Percentiles rank a stretch among this genome's conserved stretches.
Conservation (phyloP, 257 asterid genomes). For the Solanum peruvianum region DNA sequence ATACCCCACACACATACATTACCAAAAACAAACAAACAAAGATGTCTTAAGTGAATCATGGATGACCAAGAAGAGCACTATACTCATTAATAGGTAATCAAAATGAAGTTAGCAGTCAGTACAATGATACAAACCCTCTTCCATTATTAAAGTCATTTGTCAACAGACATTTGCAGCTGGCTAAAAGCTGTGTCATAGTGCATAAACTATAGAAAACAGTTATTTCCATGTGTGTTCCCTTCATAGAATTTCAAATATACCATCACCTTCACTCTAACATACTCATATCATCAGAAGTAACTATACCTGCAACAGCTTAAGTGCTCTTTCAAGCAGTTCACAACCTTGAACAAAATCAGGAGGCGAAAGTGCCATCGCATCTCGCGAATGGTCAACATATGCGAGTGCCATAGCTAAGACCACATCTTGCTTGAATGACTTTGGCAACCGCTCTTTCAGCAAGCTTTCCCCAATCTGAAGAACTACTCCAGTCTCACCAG, state of each 20-base stretch:
- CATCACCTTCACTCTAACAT: not conserved
- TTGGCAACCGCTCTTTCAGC: constrained; percentile 81
- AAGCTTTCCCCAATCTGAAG: constrained; percentile 79
- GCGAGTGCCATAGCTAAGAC: constrained; percentile 90
- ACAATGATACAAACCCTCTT: not conserved
- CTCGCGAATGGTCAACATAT: constrained; percentile 84
- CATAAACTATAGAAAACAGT: not conserved
- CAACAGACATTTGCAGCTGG: not conserved
- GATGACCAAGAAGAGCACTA: not conserved
- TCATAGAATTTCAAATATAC: not conserved
- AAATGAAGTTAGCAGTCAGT: not conserved
- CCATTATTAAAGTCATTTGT: not conserved
- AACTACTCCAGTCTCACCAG: constrained; percentile 84
- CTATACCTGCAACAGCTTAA: constrained; percentile 77
- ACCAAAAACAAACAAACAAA: not conserved
- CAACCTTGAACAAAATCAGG: constrained; percentile 82
- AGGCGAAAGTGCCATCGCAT: constrained; percentile 78
- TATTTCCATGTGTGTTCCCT: not conserved
- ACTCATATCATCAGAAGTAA: not conserved
- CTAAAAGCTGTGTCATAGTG: not conserved
- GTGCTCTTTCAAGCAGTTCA: constrained; percentile 87
- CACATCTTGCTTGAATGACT: constrained; percentile 90
- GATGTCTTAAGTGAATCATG: not conserved
- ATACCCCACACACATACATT: not conserved
- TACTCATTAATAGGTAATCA: not conserved